Conservation (phyloP, 306 rosid genomes). For the Sechiopsis laciniata region DNA sequence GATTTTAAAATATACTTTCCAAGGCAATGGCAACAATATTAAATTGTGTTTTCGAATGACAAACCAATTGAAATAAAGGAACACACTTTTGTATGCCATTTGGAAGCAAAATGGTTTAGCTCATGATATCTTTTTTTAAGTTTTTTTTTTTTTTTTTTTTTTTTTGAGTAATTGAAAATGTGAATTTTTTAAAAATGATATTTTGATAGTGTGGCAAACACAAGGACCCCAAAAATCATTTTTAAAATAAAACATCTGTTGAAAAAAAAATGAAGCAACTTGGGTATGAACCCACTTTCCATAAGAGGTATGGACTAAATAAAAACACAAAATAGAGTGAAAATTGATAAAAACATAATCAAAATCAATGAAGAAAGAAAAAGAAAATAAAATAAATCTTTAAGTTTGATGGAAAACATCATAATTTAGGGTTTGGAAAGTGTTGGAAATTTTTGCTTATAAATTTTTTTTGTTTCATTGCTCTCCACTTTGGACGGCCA, state of each 20-base stretch:
- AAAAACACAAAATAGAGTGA: slow-evolving; percentile 16
- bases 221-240: slow-evolving; percentile 45
- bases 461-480: background rate
- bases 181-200: background rate
- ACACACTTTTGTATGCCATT: slow-evolving; percentile 34
- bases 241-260: background rate
- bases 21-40: slow-evolving; percentile 10
- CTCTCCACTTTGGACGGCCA: slow-evolving; percentile 69
- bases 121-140: background rate
- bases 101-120: slow-evolving; percentile 24
- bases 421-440: slow-evolving; percentile 38
- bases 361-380: slow-evolving; percentile 20
- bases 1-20: background rate
- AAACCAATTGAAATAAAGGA: slow-evolving; percentile 23
- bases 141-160: background rate
- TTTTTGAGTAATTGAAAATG: background rate
- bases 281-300: slow-evolving; percentile 58
- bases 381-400: background rate
- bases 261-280: slow-evolving; percentile 5
- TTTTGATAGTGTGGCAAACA: slow-evolving; percentile 54
- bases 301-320: slow-evolving; percentile 49
- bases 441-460: slow-evolving; percentile 8
- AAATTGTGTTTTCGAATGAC: slow-evolving; percentile 1
- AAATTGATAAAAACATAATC: background rate
- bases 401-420: slow-evolving; percentile 54